Base-by-base conservation (phyloP, 257 asterid species). In the Scutellaria galericulata region DNA sequence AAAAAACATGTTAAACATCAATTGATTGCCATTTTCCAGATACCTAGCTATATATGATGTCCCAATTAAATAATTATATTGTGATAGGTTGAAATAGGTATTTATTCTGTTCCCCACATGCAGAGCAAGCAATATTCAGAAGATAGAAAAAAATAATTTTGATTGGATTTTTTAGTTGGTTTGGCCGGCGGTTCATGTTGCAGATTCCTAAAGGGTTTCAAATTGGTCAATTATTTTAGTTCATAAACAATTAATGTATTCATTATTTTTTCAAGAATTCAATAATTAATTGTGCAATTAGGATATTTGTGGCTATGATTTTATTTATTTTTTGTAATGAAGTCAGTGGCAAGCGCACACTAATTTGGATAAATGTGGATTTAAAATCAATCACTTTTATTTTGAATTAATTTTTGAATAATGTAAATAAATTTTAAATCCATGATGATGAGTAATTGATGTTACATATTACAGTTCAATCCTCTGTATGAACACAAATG, bases 131-230 rank as follows among this genome's bases (percentile, higher is more conserved):
- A 10, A 37, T 31, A 46, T 40, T 56, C 66, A 59, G 18, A 58
- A 59, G 14, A 52, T 61, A 24, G 22, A 51, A 44, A 66, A 51
- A 22, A 71, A 77, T 50, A 31, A 59, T 3, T 57, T 27, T 24
- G 66, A 15, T 18, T 24, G 47, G 45, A 37, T 13, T 20, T 70
- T 64, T 9, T 52, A 68, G 24, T 24, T 66, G 9, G 35, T 40
- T 82, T 82, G 76, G 86, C 62, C 80, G 84, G 75, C 55, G 71
- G 62, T 71, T 69, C 71, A 63, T 69, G 83, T 57, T 63, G 59
- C 70, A 67, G 62, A 54, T 78, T 73, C 75, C 73, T 48, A 37
- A 27, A 73, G 24, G 39, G 10, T 18, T 62, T 41, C 65, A 54
- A 77, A 50, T 39, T 50, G 62, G 66, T 64, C 74, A 46, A 45